Base-by-base conservation (phyloP, 1,284 basidiomycete genomes). In the Tilletia walkeri region DNA sequence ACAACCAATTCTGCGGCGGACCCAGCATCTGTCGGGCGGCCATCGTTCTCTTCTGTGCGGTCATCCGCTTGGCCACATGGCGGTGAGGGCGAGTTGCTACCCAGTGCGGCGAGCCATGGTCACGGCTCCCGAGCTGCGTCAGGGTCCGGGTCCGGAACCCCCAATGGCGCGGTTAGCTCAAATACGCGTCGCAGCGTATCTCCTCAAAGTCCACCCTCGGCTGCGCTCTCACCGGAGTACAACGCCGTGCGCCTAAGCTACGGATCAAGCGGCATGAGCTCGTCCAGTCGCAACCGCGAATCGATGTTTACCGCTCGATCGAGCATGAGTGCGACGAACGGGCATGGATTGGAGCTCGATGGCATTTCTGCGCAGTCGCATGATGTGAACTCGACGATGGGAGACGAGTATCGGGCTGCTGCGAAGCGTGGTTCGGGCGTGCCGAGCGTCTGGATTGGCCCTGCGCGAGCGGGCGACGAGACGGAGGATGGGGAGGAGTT, bases 321-420 rank as follows among this genome's bases (percentile, higher is more conserved):
- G 9, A 63, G 59, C 59, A 63, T 63, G 59, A 63, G 59, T 38
- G 59, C 59, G n/a, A 63, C 59, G 59, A 63, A 63, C 59, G 59
- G 59, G 4, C 59, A 63, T 16, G 59, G 59, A 14, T 20, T 63
- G 16, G 59, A 63, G 59, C 59, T 63, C 59, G 59, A 63, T 41
- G 59, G 59, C 12, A 38, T 63, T 6, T 63, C 59, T 24, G 59
- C 59, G 6, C 36, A 36, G 9, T 63, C 59, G 16, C 59, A 63
- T 38, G 59, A 41, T 6, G 18, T 63, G 16, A 34, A 7, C 36
- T 63, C 59, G 36, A 39, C 59, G 3, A 7, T 38, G 36, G 59
- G 30, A 4, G 59, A 34, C 9, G 59, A 39, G 12, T 18, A 63
- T 5, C 59, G 36, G 10, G 12, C 14, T 14, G 24, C n/a, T 18